Evolutionary conservation across 495 filamentous ascomycete genomes (phyloP), one percentile per base, ranked within the genome.

Genomic region (Chaetomium cochliodes): DNA sequence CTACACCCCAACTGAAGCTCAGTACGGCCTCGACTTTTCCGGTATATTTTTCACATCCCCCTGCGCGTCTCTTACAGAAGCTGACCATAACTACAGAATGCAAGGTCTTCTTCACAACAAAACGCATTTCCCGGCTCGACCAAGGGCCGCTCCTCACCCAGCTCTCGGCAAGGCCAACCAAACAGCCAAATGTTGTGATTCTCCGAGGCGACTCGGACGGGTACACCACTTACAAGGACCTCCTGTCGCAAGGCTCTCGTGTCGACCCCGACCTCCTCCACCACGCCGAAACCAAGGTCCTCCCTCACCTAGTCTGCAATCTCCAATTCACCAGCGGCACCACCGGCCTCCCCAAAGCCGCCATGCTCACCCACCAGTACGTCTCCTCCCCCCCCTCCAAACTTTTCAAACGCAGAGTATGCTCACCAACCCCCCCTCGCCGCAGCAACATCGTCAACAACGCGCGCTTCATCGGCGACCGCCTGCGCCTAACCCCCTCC

Each of bases 361-460:
- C 87, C n/a, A 90, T 89, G 86, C 77, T 91, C 61, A 89, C 87
- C 1, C 88, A 90, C 66, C 79, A 86, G 85, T 87, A 78, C 53
- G 81, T 76, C 18, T n/a, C 46, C 23, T 1, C 39, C 9, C 13
- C 50, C 12, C 52, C n/a, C 26, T 0, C 26, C 9, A 20, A 52
- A 16, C n/a, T 2, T 3, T 2, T 20, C 18, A 28, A 28, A 28
- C 11, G 3, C 28, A 30, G 6, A n/a, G n/a, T n/a, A n/a, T 26
- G 6, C 4, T 6, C 39, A 7, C 55, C 28, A 28, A 44, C 55
- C 13, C 60, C 15, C 18, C n/a, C 23, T 20, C 55, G 57, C 57
- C 56, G 87, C 58, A 87, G 86, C 72, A 89, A 88, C 75, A 77
- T 90, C 37, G 80, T 90, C 25, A 90, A 90, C 72, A 90, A 90